Evolutionary conservation across 192 early-diverging fungal genomes (phyloP).

Genomic region (Coemansia umbellata): DNA sequence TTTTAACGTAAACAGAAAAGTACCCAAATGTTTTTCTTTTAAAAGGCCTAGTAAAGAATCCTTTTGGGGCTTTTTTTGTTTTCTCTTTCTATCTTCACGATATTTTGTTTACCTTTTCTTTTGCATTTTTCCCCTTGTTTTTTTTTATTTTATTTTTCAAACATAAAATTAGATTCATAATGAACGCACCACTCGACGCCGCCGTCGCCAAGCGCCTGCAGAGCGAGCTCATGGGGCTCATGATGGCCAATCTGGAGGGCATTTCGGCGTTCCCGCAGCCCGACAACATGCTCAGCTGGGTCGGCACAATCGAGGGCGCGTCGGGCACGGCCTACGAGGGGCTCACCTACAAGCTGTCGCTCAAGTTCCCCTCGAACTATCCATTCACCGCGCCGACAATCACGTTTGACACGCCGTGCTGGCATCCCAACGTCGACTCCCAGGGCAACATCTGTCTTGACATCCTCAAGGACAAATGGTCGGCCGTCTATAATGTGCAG

Average conservation of each 20-base stretch:
- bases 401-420: constrained; percentile 82
- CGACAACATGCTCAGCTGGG: constrained; percentile 68
- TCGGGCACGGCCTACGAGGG: constrained; percentile 89
- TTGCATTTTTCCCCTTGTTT: too few species aligned
- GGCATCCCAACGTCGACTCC: constrained; percentile 93
- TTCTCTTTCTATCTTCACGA: too few species aligned
- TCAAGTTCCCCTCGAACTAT: constrained; percentile 73
- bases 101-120: background rate
- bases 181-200: constrained; percentile 22
- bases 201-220: constrained; percentile 50
- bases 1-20: too few species aligned
- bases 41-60: too few species aligned
- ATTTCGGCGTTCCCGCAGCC: constrained; percentile 67
- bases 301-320: constrained; percentile 88
- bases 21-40: too few species aligned
- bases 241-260: constrained; percentile 60
- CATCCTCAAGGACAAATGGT: constrained; percentile 92
- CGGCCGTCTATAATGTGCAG: constrained; percentile 94
- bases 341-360: constrained; percentile 81
- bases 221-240: constrained; percentile 60
- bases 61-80: too few species aligned
- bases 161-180: constrained; percentile 1
- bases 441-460: constrained; percentile 93
- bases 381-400: constrained; percentile 91
- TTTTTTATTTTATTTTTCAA: background rate